Percentiles rank a stretch among this genome's conserved stretches.
Conservation (phyloP, 345 rosid genomes). For the Stellera chamaejasme region DNA sequence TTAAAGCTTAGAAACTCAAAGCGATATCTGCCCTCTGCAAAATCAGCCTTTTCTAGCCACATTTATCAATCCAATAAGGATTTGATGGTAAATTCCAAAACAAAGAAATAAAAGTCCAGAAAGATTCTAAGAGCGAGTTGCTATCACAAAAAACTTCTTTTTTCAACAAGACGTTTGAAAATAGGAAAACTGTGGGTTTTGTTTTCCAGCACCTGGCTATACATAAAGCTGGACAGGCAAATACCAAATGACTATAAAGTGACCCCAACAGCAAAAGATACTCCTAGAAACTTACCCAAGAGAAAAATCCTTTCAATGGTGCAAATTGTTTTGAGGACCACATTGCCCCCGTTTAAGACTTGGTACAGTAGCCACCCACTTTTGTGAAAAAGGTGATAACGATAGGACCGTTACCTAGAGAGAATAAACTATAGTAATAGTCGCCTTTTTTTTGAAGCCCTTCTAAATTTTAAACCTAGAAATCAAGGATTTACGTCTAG, state of each 20-base stretch:
- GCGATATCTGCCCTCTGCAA: slow-evolving; percentile 14
- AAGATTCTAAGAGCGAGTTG: slow-evolving; percentile 1
- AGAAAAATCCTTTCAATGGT: slow-evolving; percentile 1
- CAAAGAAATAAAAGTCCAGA: neutral
- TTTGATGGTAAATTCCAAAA: slow-evolving; percentile 19
- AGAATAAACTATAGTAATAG: slow-evolving; percentile 24
- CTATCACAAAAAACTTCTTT: neutral
- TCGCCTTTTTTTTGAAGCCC: slow-evolving; percentile 19
- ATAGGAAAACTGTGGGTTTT: slow-evolving; percentile 7
- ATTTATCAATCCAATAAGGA: slow-evolving; percentile 18
- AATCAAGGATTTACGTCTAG: slow-evolving; percentile 28
- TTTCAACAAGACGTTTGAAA: neutral
- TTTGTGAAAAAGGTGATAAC: slow-evolving; percentile 32
- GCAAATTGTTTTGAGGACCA: slow-evolving; percentile 29
- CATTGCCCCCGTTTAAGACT: slow-evolving; percentile 10
- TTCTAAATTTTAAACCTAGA: slow-evolving; percentile 19
- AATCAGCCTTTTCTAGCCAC: slow-evolving; percentile 39
- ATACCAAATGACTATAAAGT: slow-evolving; percentile 14
- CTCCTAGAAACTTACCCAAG: slow-evolving; percentile 20
- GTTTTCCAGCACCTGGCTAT: slow-evolving; percentile 3
- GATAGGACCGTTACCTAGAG: slow-evolving; percentile 33
- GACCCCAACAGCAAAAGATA: slow-evolving; percentile 29
- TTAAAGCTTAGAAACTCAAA: slow-evolving; percentile 29
- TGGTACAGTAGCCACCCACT: slow-evolving; percentile 31
- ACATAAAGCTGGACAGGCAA: neutral